Evolutionary conservation across 148 eudicot species (phyloP).

Genomic region (Pouteria glomerata): DNA sequence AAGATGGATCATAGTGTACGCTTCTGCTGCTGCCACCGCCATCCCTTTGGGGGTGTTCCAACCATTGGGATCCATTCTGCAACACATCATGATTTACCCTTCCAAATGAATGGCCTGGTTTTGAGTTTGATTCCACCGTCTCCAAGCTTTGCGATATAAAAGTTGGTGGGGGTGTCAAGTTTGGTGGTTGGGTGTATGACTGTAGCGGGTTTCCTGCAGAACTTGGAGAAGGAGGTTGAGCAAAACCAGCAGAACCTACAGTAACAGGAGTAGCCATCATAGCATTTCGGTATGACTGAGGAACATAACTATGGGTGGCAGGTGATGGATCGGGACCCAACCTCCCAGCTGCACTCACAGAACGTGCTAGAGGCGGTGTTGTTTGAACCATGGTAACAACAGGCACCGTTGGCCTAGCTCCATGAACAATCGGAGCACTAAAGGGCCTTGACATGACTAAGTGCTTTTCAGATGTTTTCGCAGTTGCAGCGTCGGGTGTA

Average conservation of each 20-base stretch:
- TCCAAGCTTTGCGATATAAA: slow-evolving; percentile 41
- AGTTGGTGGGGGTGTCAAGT: slow-evolving; percentile 27
- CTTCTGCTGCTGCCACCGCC: slow-evolving; percentile 33
- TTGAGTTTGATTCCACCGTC: slow-evolving; percentile 30
- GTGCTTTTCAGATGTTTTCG: slow-evolving; percentile 29
- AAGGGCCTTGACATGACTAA: slow-evolving; percentile 11
- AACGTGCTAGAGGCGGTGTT: slow-evolving; percentile 41
- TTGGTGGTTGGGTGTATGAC: slow-evolving; percentile 43
- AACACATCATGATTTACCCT: slow-evolving; percentile 32
- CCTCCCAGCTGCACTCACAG: slow-evolving; percentile 61
- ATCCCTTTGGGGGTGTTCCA: slow-evolving; percentile 45
- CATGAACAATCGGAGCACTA: slow-evolving; percentile 15
- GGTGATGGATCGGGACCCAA: slow-evolving; percentile 60
- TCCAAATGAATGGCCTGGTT: slow-evolving; percentile 41
- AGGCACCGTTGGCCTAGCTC: slow-evolving; percentile 14
- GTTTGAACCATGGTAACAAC: slow-evolving; percentile 32
- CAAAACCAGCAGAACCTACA: slow-evolving; percentile 34
- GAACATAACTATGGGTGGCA: slow-evolving; percentile 37
- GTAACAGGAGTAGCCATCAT: slow-evolving; percentile 42
- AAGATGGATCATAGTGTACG: slow-evolving; percentile 31
- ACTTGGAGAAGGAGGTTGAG: slow-evolving; percentile 38
- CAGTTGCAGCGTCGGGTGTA: slow-evolving; percentile 22
- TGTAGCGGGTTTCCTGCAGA: slow-evolving; percentile 36
- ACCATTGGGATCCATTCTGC: slow-evolving; percentile 47
- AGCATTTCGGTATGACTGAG: slow-evolving; percentile 64